Percentiles rank a stretch among this genome's conserved stretches.
Evolutionary conservation across 371 early-diverging fungal genomes (phyloP).

Genomic region (Mortierella sp.): DNA sequence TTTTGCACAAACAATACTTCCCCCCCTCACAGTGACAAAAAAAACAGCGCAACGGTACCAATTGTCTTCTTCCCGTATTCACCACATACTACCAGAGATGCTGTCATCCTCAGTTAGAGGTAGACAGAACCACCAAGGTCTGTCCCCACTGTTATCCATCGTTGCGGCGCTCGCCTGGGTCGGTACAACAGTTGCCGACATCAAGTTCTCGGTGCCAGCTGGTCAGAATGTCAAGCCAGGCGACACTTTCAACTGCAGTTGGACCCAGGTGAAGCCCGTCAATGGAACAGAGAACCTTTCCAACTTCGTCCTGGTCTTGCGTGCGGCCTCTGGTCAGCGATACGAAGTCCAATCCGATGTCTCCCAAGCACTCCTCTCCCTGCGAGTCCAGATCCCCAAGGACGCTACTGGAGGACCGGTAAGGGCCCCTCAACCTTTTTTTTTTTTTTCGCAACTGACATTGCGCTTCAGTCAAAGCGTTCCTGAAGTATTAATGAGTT

Average conservation of each 20-base stretch:
- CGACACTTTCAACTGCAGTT: conserved; percentile 2
- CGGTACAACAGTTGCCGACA: conserved; percentile 15
- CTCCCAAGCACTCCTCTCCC: not conserved
- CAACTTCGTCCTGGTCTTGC: conserved; percentile 12
- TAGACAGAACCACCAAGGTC: not conserved
- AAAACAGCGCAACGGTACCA: too few species aligned
- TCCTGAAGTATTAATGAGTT: not conserved
- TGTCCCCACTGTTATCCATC: not conserved
- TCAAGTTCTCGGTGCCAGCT: conserved; percentile 13
- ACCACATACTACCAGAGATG: too few species aligned
- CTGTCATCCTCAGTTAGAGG: not conserved
- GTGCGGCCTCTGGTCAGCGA: conserved; percentile 17
- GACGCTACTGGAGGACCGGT: conserved; percentile 32
- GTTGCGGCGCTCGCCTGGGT: conserved; percentile 12
- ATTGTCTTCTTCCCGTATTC: too few species aligned
- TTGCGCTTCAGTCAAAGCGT: too few species aligned
- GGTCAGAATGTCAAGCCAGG: conserved; percentile 15
- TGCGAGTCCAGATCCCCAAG: conserved; percentile 15
- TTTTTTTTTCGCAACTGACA: not conserved
- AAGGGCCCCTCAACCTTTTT: not conserved
- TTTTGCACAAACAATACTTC: too few species aligned
- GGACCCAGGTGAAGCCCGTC: conserved; percentile 1
- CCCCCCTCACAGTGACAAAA: too few species aligned
- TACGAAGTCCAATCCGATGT: conserved; percentile 15
- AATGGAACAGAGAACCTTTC: conserved; percentile 7